A percentile compares a stretch with the other conserved stretches of the same genome.
These are phyloP conservation scores for Daldinia eschscholtzii DNA, from an alignment of 2,329 filamentous ascomycete species.

Conservation along the genomic window DNA sequence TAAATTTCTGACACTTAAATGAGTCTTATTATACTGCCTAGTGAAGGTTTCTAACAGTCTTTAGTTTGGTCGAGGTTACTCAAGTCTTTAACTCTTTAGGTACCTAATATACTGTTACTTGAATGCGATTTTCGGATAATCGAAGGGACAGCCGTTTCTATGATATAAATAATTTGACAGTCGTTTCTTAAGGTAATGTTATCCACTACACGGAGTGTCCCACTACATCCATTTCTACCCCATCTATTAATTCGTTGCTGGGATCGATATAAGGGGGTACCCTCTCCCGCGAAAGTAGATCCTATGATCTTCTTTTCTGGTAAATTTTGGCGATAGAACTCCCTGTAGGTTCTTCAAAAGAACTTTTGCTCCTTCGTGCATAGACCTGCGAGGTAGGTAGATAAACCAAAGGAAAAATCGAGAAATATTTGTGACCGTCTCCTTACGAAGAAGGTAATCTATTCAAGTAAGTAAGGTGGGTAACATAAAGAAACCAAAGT, in stretches of 20 bases:
- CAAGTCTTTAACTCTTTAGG: no score
- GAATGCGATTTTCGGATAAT: neutral
- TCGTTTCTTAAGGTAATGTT: neutral
- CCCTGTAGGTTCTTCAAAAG: no score
- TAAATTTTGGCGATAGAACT: neutral
- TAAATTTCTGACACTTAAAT: neutral
- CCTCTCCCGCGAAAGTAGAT: slow-evolving; percentile 16
- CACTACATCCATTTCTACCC: neutral
- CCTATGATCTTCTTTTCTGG: slow-evolving; percentile 2
- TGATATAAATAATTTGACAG: neutral
- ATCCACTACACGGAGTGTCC: neutral
- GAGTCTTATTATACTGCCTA: neutral
- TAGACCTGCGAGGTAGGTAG: no score
- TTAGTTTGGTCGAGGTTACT: no score
- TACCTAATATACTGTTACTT: neutral
- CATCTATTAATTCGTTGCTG: slow-evolving; percentile 21
- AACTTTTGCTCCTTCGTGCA: no score
- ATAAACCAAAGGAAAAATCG: no score
- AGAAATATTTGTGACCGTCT: neutral
- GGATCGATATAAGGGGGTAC: slow-evolving; percentile 31
- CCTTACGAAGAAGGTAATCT: neutral
- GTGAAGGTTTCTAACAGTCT: neutral
- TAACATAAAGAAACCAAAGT: neutral
- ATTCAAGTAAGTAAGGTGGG: neutral
- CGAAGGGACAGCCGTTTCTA: neutral